Base-by-base conservation (phyloP, 2,329 filamentous ascomycete genomes). In the Aspergillus floridensis region DNA sequence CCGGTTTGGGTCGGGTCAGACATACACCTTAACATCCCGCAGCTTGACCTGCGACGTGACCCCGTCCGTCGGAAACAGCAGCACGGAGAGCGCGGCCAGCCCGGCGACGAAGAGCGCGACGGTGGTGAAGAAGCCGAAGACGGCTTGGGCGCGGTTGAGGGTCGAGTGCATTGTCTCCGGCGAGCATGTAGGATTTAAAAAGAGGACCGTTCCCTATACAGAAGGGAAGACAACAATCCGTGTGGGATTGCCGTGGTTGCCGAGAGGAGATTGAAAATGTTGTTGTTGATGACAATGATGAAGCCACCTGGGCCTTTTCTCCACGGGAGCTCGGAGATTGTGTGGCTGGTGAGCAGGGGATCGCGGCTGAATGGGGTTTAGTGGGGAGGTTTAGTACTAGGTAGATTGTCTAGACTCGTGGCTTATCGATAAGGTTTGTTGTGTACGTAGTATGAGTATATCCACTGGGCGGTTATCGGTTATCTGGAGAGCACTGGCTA, bases 61-160 rank as follows among this genome's bases (percentile, higher is more conserved):
- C 14, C 70, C 71, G 41, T 74, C 69, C 16, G 85, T 60, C 81
- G 81, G 69, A 88, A 77, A 68, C 8, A 81, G 53, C 12, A 96
- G 76, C 69, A 93, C 91, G 44, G 92, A 93, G 53, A 89, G 80
- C 51, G 93, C 93, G 68, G 97, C 91, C 59, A 96, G 79, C 57
- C 84, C 85, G 55, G 87, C 93, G 57, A 97, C 84, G 59, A 86
- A 85, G 72, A 96, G 95, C 59, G 90, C 89, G 64, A 97, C 92
- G 26, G 92, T 96, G 19, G 95, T 98, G 83, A 98, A 97, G 86
- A 96, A 97, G 77, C 95, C 92, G 76, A 99, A 99, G 75, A 92
- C 88, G 79, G 92, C 93, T 78, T 99, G 95, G 66, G 89, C 77
- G 67, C 95, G 91, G 63, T 90, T 92, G 52, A 96, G 79, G 50